Evolutionary conservation across 208 protist genomes (phyloP), one percentile per base, ranked within the genome.

Genomic region (Trypanosoma rangeli): DNA sequence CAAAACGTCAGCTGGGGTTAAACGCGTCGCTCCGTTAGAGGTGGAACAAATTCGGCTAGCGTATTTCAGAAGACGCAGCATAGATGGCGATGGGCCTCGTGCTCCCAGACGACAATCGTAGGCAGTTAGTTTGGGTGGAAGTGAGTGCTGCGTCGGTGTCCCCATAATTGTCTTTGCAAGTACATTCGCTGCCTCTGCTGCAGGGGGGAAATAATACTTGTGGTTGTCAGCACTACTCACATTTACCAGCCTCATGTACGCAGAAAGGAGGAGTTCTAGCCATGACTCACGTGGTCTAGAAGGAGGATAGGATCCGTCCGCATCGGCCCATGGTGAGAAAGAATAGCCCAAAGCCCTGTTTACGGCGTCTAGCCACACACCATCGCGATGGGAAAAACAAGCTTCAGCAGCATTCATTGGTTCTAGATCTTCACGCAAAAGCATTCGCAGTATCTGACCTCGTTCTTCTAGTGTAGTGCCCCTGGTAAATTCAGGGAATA

Each of bases 311-410:
- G 79, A 71, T 56, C 89, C 89, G 35, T 92, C 86, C 5, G 82
- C 83, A 42, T 92, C 73, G 15, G 82, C 84, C 55, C 87, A 67
- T 0, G 80, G 79, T 46, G 89, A 89, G 59, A 92, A 81, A 46
- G 70, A 78, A 62, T 90, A 70, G 35, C 80, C 73, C 39, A 84
- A 86, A n/a, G 84, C 78, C 9, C 73, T 75, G 52, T 91, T 64
- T 44, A 86, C 73, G 15, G 79, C 76, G 7, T 55, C 52, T 48
- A 73, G 33, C 82, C 84, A 92, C 22, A 31, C 39, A 42, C 68
- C 74, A 67, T 85, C 60, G 26, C 48, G 54, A 53, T 44, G 0
- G 53, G 24, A 28, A 67, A 22, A 8, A 49, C 50, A 61, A 24
- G 24, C 33, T 72, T 49, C 33, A n/a, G 0, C 33, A 49, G 33